Conservation (phyloP, 257 asterid species). For the Nicotiana tomentosiformis region DNA sequence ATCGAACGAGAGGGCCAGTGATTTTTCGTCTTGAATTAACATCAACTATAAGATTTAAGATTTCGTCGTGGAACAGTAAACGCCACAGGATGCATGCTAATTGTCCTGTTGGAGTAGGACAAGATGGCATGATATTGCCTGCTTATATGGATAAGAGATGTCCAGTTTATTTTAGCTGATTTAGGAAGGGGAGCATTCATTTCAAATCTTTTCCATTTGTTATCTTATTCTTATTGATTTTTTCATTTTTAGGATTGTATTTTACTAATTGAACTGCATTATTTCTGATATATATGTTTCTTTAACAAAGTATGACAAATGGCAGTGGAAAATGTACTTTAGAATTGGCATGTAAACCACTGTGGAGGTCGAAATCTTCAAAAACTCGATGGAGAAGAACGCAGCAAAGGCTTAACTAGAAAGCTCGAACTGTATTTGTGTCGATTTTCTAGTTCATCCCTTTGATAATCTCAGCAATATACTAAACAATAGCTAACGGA, state of each 20-base stretch:
- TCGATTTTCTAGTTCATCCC: neutral
- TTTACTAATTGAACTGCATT: neutral
- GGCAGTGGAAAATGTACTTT: neutral
- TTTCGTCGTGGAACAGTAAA: constrained; percentile 67
- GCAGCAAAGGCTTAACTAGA: neutral
- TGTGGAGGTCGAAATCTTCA: too few relatives aligned
- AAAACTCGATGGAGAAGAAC: too few relatives aligned
- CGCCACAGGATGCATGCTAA: constrained; percentile 59
- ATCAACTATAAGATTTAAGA: constrained; percentile 63
- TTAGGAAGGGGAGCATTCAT: neutral
- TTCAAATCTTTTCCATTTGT: neutral
- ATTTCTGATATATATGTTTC: neutral
- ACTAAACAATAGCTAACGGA: neutral
- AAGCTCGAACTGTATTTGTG: neutral
- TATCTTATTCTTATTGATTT: neutral
- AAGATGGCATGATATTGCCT: constrained; percentile 60
- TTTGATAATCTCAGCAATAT: neutral
- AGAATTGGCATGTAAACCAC: too few relatives aligned
- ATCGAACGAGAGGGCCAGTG: constrained; percentile 40
- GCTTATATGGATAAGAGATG: constrained; percentile 48
- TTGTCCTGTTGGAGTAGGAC: constrained; percentile 71
- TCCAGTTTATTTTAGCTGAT: constrained; percentile 59
- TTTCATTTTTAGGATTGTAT: neutral
- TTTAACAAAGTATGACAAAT: neutral
- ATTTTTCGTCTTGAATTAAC: constrained; percentile 50